phyloP scores from a whole-genome alignment of 2,329 filamentous ascomycete genomes.

The Epichloe sylvatica region DNA sequence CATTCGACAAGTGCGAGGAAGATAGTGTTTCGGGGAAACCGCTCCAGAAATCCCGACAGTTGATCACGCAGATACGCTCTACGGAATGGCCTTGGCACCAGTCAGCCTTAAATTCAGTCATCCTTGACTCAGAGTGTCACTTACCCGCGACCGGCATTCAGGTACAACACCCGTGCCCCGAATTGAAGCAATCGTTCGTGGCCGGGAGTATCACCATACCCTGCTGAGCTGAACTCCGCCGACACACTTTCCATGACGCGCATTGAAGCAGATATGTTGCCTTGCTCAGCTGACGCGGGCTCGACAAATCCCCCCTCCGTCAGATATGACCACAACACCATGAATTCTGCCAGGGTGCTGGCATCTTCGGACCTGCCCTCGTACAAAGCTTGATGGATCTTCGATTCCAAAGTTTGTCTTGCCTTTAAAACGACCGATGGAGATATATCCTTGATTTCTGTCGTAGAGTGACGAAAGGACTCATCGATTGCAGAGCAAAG shows the following conservation, averaged over 20 bases:
- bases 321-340: constrained; percentile 56
- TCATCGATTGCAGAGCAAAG: constrained; percentile 28
- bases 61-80: constrained; percentile 50
- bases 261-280: constrained; percentile 40
- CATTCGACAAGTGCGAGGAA: constrained; percentile 62
- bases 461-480: constrained; percentile 6
- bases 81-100: constrained; percentile 43
- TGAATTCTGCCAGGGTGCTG: constrained; percentile 42
- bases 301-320: constrained; percentile 27
- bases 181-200: constrained; percentile 58
- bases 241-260: constrained; percentile 27
- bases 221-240: constrained; percentile 26
- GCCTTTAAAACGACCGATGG: constrained; percentile 36
- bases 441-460: constrained; percentile 10
- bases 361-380: constrained; percentile 34
- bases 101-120: background rate
- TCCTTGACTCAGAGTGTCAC: constrained; percentile 8
- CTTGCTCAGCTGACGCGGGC: constrained; percentile 33
- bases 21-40: constrained; percentile 59
- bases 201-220: constrained; percentile 17
- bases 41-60: constrained; percentile 43
- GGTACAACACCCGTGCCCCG: constrained; percentile 49
- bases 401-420: constrained; percentile 37
- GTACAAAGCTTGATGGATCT: constrained; percentile 42
- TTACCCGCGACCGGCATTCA: constrained; percentile 47